Conservation (phyloP, 2,329 filamentous ascomycete species). For the Didymella pinodella region DNA sequence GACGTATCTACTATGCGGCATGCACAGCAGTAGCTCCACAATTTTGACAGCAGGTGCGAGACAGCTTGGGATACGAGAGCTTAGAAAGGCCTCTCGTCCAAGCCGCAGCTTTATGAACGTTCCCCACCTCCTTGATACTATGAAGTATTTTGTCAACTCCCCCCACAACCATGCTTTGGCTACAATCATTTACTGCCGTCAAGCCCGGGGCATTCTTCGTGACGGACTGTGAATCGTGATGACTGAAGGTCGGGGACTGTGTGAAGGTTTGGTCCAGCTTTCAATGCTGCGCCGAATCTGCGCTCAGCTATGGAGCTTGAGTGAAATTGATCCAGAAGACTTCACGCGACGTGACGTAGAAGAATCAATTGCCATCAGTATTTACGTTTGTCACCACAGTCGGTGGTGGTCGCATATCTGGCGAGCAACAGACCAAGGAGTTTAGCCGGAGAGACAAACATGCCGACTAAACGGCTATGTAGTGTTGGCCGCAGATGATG, state of each 20-base stretch:
- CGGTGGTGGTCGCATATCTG: background rate
- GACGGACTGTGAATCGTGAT: background rate
- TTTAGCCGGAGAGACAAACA: background rate
- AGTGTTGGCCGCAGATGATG: too few relatives aligned
- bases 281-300: background rate
- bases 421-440: background rate
- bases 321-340: background rate
- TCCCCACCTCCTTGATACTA: too few relatives aligned
- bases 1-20: background rate
- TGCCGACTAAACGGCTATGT: too few relatives aligned
- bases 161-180: too few relatives aligned
- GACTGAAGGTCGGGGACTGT: background rate
- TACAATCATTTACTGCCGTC: too few relatives aligned
- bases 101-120: too few relatives aligned
- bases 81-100: too few relatives aligned
- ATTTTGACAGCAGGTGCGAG: background rate
- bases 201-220: background rate
- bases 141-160: too few relatives aligned
- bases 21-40: background rate
- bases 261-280: background rate
- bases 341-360: background rate
- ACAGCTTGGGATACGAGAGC: background rate
- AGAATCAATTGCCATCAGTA: background rate
- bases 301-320: background rate
- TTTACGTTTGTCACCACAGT: background rate